phyloP scores from a whole-genome alignment of 371 early-diverging fungal genomes.

The Syncephalastrum monosporum region DNA sequence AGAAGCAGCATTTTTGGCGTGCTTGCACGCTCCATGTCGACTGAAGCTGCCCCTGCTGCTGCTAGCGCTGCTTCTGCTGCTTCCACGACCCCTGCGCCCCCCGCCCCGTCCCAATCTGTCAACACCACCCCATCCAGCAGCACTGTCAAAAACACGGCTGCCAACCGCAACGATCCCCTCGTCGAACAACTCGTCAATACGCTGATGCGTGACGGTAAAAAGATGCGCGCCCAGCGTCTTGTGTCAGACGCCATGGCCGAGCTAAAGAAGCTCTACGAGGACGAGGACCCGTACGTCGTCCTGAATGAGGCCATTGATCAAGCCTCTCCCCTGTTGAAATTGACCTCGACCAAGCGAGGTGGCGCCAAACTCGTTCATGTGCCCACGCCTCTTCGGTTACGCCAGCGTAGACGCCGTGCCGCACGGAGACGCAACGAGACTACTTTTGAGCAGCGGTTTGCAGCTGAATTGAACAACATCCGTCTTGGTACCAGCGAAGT shows the following conservation, averaged over 20 bases:
- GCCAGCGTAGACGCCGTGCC: slow-evolving; percentile 80
- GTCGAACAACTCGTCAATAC: slow-evolving; percentile 80
- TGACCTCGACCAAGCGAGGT: slow-evolving; percentile 62
- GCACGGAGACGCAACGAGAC: slow-evolving; percentile 65
- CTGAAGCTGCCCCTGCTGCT: too few species aligned
- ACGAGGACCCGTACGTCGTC: slow-evolving; percentile 59
- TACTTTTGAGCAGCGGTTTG: slow-evolving; percentile 72
- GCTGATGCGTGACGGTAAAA: slow-evolving; percentile 86
- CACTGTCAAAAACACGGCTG: too few species aligned
- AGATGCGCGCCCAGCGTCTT: slow-evolving; percentile 71
- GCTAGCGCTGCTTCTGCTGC: too few species aligned
- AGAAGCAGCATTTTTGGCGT: too few species aligned
- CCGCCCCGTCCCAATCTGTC: too few species aligned
- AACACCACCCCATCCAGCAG: too few species aligned
- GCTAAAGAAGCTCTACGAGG: slow-evolving; percentile 64
- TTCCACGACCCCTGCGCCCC: too few species aligned
- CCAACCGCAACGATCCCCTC: slow-evolving; percentile 55
- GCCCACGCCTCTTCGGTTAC: slow-evolving; percentile 77
- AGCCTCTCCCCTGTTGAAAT: slow-evolving; percentile 76
- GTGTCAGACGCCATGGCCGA: slow-evolving; percentile 69
- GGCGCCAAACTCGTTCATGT: slow-evolving; percentile 82
- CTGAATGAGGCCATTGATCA: slow-evolving; percentile 74
- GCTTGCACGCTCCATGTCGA: too few species aligned
- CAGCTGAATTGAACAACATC: slow-evolving; percentile 80
- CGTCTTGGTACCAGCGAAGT: slow-evolving; percentile 72